Conservation (phyloP, 2,329 filamentous ascomycete genomes). For the Claviceps sp. region DNA sequence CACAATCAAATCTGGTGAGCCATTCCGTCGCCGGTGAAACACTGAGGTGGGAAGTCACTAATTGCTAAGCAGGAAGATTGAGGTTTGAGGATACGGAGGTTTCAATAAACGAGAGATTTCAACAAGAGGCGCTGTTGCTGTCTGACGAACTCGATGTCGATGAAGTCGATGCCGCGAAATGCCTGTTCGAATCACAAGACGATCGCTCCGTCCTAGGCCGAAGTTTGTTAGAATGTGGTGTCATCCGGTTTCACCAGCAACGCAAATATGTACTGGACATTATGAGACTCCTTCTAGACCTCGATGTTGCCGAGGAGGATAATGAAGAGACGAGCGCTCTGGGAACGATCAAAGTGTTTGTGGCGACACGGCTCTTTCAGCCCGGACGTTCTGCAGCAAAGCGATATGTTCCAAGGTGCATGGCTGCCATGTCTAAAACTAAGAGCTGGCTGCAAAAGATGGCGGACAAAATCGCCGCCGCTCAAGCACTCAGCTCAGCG, state of each 20-base stretch:
- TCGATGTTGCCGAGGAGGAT: conserved; percentile 43
- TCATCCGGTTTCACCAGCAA: conserved; percentile 80
- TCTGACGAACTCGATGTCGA: conserved; percentile 84
- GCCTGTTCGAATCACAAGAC: conserved; percentile 61
- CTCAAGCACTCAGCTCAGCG: conserved; percentile 57
- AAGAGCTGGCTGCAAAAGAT: conserved; percentile 65
- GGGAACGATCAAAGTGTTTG: conserved; percentile 21
- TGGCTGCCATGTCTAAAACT: conserved; percentile 62
- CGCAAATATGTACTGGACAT: conserved; percentile 74
- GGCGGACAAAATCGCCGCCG: conserved; percentile 61
- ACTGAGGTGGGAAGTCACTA: conserved; percentile 5
- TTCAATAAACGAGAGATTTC: conserved; percentile 73
- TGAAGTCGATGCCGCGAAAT: conserved; percentile 68
- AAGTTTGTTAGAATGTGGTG: conserved; percentile 60
- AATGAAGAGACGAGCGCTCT: conserved; percentile 25
- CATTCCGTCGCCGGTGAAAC: neutral
- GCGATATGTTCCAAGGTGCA: conserved; percentile 59
- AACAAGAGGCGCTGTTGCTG: conserved; percentile 66
- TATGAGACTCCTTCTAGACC: conserved; percentile 63
- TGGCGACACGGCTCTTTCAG: conserved; percentile 20
- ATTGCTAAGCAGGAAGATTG: conserved; percentile 52
- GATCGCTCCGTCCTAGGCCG: conserved; percentile 57
- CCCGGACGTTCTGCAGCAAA: conserved; percentile 29
- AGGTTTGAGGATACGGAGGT: conserved; percentile 61
- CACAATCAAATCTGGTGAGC: conserved; percentile 51